Evolutionary conservation across 139 green algal species (phyloP).

Genomic region (Spirogloea muscicola): DNA sequence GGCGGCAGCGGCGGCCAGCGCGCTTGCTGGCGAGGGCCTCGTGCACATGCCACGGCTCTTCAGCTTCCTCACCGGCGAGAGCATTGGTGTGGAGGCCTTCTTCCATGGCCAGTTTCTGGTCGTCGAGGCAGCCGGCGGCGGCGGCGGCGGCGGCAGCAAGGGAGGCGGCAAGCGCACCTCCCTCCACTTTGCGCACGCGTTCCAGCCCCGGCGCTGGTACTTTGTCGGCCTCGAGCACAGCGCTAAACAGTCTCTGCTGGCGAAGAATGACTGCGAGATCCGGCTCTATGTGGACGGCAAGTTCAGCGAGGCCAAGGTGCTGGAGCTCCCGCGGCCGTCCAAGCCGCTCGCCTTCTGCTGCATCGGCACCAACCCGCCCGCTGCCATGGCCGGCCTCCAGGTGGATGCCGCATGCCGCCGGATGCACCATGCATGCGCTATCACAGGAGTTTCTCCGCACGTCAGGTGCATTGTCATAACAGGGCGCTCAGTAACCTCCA

Average conservation of each 20-base stretch:
- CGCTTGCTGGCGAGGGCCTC: constrained; percentile 23
- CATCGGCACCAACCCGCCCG: constrained; percentile 53
- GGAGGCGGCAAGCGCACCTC: constrained; percentile 4
- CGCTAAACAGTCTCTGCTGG: constrained; percentile 11
- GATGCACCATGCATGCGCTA: too few relatives aligned
- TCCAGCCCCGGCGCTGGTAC: constrained; percentile 43
- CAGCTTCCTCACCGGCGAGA: constrained; percentile 45
- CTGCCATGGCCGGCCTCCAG: constrained; percentile 50
- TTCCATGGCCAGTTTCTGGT: constrained; percentile 50
- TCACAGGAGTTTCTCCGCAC: too few relatives aligned
- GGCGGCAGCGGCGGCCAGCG: constrained; percentile 14
- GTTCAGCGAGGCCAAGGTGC: constrained; percentile 26
- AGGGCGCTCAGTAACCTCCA: too few relatives aligned
- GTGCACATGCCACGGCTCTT: constrained; percentile 54
- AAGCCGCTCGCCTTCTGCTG: constrained; percentile 47
- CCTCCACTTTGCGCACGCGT: constrained; percentile 43
- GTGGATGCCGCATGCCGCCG: too few relatives aligned
- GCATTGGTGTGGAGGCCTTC: constrained; percentile 46
- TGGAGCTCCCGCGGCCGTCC: constrained; percentile 39
- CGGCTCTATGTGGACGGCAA: constrained; percentile 50
- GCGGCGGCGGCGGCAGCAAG: constrained; percentile 3
- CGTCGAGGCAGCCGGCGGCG: constrained; percentile 35
- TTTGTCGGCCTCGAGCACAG: constrained; percentile 45
- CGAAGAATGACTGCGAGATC: constrained; percentile 17
- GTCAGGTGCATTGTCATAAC: too few relatives aligned